Evolutionary conservation across 2,329 filamentous ascomycete genomes (phyloP).

Genomic region (Tolypocladium inflatum): DNA sequence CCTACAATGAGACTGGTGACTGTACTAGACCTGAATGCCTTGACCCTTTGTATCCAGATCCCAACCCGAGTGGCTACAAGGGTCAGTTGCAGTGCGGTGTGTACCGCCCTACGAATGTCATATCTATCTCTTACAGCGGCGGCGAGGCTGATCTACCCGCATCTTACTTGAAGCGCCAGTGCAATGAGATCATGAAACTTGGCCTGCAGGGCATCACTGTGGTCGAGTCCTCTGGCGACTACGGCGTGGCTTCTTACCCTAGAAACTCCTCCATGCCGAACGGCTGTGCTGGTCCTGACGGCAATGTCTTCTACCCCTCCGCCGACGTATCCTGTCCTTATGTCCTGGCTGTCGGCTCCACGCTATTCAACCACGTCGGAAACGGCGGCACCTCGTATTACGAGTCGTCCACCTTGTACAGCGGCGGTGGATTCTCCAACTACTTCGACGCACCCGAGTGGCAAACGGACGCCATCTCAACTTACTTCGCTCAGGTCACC

Average conservation of each 20-base stretch:
- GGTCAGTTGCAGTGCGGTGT: constrained; percentile 7
- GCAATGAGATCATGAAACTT: constrained; percentile 35
- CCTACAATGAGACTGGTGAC: constrained; percentile 39
- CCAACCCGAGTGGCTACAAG: constrained; percentile 12
- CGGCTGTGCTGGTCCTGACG: constrained; percentile 4
- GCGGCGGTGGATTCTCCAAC: constrained; percentile 19
- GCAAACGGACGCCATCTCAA: constrained; percentile 25
- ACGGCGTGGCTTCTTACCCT: constrained; percentile 15
- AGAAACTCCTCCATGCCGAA: no score
- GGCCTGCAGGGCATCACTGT: constrained; percentile 31
- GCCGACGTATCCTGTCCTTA: constrained; percentile 30
- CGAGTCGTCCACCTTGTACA: background rate
- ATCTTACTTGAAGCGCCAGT: constrained; percentile 34
- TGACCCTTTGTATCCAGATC: constrained; percentile 42
- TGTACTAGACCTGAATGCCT: constrained; percentile 21
- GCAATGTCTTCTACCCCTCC: constrained; percentile 21
- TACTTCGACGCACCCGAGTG: constrained; percentile 18
- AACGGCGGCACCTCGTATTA: constrained; percentile 27
- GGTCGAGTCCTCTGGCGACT: constrained; percentile 30
- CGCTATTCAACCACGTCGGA: constrained; percentile 30
- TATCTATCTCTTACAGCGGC: constrained; percentile 30
- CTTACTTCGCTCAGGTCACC: background rate
- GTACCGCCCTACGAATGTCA: constrained; percentile 21
- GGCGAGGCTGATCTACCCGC: constrained; percentile 25
- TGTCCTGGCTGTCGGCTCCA: constrained; percentile 40